Conservation (phyloP, 2,329 filamentous ascomycete species). For the Talaromyces sp. region DNA sequence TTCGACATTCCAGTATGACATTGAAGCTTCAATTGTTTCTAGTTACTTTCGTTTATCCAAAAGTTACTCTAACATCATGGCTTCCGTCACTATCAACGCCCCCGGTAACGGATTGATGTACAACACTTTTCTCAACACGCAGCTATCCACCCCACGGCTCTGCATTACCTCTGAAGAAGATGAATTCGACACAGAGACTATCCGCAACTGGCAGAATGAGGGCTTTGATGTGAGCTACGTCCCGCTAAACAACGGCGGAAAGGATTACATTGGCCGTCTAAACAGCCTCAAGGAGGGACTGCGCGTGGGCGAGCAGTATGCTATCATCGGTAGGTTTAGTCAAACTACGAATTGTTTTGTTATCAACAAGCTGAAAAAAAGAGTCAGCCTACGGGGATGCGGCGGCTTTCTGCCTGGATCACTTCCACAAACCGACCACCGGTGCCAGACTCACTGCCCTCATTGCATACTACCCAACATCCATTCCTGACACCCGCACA, state of each 20-base stretch:
- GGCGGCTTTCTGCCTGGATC: constrained; percentile 55
- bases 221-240: constrained; percentile 58
- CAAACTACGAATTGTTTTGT: not conserved
- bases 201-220: constrained; percentile 55
- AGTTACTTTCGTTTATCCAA: not conserved
- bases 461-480: constrained; percentile 60
- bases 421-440: constrained; percentile 53
- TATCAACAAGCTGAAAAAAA: not conserved
- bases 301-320: constrained; percentile 57
- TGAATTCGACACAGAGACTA: constrained; percentile 51
- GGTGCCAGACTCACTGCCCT: constrained; percentile 52
- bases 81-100: constrained; percentile 29
- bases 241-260: constrained; percentile 49
- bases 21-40: not conserved
- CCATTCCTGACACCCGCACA: constrained; percentile 48
- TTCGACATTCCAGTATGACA: not conserved
- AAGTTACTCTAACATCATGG: constrained; percentile 19
- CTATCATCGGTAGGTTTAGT: constrained; percentile 51
- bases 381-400: constrained; percentile 57
- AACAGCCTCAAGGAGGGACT: constrained; percentile 51
- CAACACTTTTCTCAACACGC: constrained; percentile 23
- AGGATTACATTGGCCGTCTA: constrained; percentile 48
- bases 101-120: constrained; percentile 31
- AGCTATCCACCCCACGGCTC: constrained; percentile 24
- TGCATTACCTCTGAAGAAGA: constrained; percentile 30